Percentiles rank a stretch among this genome's conserved stretches.
Evolutionary conservation across 2,329 filamentous ascomycete species (phyloP).

Genomic region (Rutstroemia sp.): DNA sequence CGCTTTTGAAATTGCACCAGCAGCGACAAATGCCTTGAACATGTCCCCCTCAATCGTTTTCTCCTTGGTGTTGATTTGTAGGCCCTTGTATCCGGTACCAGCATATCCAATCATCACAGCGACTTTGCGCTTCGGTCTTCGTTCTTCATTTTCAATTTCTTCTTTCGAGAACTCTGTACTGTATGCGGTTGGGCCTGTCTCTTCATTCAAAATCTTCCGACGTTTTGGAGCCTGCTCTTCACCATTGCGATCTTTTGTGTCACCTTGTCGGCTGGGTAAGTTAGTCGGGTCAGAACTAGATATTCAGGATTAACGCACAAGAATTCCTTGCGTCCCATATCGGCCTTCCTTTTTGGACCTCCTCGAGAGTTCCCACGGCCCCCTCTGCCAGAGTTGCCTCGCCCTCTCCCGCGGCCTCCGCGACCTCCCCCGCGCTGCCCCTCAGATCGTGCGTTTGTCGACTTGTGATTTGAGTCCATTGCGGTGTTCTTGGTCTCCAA

Average conservation of each 20-base stretch:
- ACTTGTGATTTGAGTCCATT: constrained; percentile 9
- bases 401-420: constrained; percentile 18
- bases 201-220: constrained; percentile 38
- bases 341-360: constrained; percentile 49
- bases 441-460: constrained; percentile 10
- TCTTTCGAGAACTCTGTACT: constrained; percentile 55
- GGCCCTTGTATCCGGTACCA: constrained; percentile 92
- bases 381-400: constrained; percentile 16
- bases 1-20: constrained; percentile 90
- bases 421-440: constrained; percentile 10
- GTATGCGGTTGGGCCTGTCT: constrained; percentile 24
- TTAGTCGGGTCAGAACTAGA: constrained; percentile 34
- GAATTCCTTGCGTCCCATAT: constrained; percentile 60
- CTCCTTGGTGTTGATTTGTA: constrained; percentile 79
- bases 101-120: constrained; percentile 94
- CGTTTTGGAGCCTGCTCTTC: constrained; percentile 47
- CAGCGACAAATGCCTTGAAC: constrained; percentile 83
- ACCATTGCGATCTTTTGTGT: constrained; percentile 44
- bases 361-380: constrained; percentile 34
- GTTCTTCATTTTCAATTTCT: constrained; percentile 80
- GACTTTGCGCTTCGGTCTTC: constrained; percentile 90
- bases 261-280: constrained; percentile 42
- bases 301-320: constrained; percentile 40
- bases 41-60: constrained; percentile 96
- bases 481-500: constrained; percentile 6